Conservation (phyloP, 106 monocot species). For the Apostasia shenzhenica region DNA sequence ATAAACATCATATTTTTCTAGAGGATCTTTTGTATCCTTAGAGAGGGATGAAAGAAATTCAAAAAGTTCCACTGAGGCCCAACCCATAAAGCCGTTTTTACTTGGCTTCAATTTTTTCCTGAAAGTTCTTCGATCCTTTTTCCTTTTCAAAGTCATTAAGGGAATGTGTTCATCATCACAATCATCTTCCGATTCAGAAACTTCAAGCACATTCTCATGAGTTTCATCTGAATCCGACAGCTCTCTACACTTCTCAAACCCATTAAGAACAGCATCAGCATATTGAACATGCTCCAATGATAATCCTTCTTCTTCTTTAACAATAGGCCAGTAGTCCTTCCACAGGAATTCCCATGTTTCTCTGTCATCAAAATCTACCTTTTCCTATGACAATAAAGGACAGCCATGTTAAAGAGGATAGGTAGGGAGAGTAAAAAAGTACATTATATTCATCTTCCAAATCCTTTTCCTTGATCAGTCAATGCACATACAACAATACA, state of each 20-base stretch:
- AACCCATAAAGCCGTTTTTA: constrained; percentile 47
- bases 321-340: constrained; percentile 66
- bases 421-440: no score
- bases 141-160: constrained; percentile 9
- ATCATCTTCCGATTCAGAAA: constrained; percentile 20
- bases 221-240: constrained; percentile 20
- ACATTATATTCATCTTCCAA: no score
- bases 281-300: constrained; percentile 35
- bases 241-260: constrained; percentile 8
- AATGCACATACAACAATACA: no score
- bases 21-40: constrained; percentile 33
- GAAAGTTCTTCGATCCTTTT: constrained; percentile 14
- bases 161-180: constrained; percentile 19
- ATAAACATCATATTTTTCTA: constrained; percentile 42
- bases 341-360: constrained; percentile 48
- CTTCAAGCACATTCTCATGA: constrained; percentile 13
- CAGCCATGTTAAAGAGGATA: no score
- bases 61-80: constrained; percentile 67
- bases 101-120: constrained; percentile 21
- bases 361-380: constrained; percentile 52
- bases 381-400: constrained; percentile 28
- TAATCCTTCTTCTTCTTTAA: constrained; percentile 52
- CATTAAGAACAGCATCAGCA: constrained; percentile 34
- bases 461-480: no score
- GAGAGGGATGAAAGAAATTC: constrained; percentile 57